Base-by-base conservation (phyloP, 2,329 filamentous ascomycete genomes). In the Ciborinia camelliae region DNA sequence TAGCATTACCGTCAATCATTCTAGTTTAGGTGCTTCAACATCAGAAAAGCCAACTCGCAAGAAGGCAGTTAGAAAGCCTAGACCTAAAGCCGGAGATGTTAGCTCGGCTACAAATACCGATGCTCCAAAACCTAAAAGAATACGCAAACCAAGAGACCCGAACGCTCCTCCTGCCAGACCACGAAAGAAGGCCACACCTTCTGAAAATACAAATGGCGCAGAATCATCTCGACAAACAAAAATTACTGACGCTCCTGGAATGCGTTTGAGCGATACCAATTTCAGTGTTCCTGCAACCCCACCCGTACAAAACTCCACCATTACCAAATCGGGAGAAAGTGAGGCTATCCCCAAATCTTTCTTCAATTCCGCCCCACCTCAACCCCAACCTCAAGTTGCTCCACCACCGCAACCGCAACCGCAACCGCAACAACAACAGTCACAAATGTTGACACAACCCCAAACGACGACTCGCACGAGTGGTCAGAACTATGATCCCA, bases 401-500 rank as follows among this genome's bases (percentile, higher is more conserved):
- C 50, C 58, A 51, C 50, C 39, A 57, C 51, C 3, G 20, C 50
- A 66, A 32, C 64, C 58, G 60, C 65, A 62, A 61, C 28, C 51
- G 8, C 55, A 50, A 64, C 61, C 54, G 4, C 67, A 61, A 63
- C 52, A 35, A 37, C 39, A 10, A 18, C 61, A 50, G 41, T 65
- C 62, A 48, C 69, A 65, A 67, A 70, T 68, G 64, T 69, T 63
- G 65, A 71, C 64, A 61, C 26, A 23, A 45, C 8, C 28, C 23
- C 65, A 83, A 83, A 68, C 79, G 77, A n/a, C 79, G 15, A 78
- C 80, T 58, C 80, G 89, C 58, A 87, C 88, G 18, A 90, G 90
- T 72, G 89, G 92, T 51, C 90, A 92, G 73, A 91, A 90, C 72
- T 97, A 95, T 78, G 93, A 97, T 76, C 93, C 93, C 0, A 92